A percentile compares a stretch with the other conserved stretches of the same genome.
Conservation (phyloP, 1,284 basidiomycete species). For the Malassezia arunalokei region DNA sequence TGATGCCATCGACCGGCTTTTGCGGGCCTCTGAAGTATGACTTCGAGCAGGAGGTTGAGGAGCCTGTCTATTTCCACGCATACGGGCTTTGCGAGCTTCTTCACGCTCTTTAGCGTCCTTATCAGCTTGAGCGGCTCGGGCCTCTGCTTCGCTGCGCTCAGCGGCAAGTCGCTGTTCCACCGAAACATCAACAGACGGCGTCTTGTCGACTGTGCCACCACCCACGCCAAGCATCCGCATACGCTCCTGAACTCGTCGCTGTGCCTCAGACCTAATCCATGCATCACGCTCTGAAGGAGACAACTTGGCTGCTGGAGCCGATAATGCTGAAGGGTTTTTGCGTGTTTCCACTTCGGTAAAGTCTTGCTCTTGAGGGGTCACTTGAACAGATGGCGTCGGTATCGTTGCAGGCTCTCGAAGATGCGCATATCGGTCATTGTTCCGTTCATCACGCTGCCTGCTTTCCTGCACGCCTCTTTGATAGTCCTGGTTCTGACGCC, state of each 20-base stretch:
- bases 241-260: conserved; percentile 70
- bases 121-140: conserved; percentile 37
- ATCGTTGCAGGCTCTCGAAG: not conserved
- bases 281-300: conserved; percentile 71
- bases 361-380: not conserved
- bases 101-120: conserved; percentile 41
- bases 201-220: conserved; percentile 40
- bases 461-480: conserved; percentile 50
- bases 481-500: conserved; percentile 64
- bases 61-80: conserved; percentile 30
- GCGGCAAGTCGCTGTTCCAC: conserved; percentile 39
- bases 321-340: not conserved
- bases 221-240: conserved; percentile 71
- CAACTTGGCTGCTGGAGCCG: conserved; percentile 53
- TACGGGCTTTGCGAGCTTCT: conserved; percentile 34
- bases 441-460: conserved; percentile 69
- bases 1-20: conserved; percentile 19
- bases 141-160: conserved; percentile 38
- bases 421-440: conserved; percentile 56
- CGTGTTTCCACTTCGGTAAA: conserved; percentile 3
- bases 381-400: conserved; percentile 16
- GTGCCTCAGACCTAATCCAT: conserved; percentile 68
- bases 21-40: conserved; percentile 14
- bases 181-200: conserved; percentile 23
- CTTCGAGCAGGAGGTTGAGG: conserved; percentile 26